A percentile compares a stretch with the other conserved stretches of the same genome.
These are phyloP conservation scores for Phytophthora syringae DNA, from an alignment of 352 stramenopile genomes.

Conservation along the genomic window DNA sequence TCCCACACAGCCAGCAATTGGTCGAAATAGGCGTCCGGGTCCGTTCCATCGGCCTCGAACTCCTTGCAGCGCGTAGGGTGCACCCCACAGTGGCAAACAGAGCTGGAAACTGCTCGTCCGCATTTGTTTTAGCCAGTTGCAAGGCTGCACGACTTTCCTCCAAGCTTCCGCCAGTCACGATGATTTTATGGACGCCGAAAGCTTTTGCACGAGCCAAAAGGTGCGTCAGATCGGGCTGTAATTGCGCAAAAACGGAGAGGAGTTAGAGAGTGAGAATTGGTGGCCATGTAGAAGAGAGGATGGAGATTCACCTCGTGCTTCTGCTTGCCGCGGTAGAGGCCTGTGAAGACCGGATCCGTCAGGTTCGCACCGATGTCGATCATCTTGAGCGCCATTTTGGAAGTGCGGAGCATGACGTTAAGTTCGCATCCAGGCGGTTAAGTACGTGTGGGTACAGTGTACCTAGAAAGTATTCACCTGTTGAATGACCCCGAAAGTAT, in stretches of 20 bases:
- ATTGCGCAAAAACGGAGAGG: not conserved
- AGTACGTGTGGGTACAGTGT: conserved; percentile 8
- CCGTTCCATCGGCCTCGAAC: conserved; percentile 67
- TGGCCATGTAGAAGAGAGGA: not conserved
- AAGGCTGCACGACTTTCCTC: conserved; percentile 49
- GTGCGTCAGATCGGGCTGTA: conserved; percentile 80
- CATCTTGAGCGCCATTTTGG: conserved; percentile 45
- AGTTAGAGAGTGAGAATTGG: conserved; percentile 8
- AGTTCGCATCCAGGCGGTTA: conserved; percentile 13
- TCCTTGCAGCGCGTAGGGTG: conserved; percentile 95
- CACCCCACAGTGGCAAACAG: conserved; percentile 81
- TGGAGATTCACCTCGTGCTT: conserved; percentile 73
- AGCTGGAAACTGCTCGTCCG: conserved; percentile 27
- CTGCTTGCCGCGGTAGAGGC: conserved; percentile 90
- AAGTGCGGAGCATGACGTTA: conserved; percentile 25
- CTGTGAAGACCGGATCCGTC: conserved; percentile 91
- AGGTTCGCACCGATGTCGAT: conserved; percentile 97
- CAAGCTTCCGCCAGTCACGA: conserved; percentile 87
- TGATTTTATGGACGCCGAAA: conserved; percentile 91
- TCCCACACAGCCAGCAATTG: conserved; percentile 63
- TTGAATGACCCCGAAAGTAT: conserved; percentile 14
- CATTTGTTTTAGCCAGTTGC: conserved; percentile 31
- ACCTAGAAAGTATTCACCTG: conserved; percentile 15
- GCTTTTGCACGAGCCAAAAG: conserved; percentile 88
- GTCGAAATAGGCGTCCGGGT: conserved; percentile 69